Evolutionary conservation across 2,329 filamentous ascomycete genomes (phyloP), one percentile per base, ranked within the genome.

Genomic region (Diaporthe sp.): DNA sequence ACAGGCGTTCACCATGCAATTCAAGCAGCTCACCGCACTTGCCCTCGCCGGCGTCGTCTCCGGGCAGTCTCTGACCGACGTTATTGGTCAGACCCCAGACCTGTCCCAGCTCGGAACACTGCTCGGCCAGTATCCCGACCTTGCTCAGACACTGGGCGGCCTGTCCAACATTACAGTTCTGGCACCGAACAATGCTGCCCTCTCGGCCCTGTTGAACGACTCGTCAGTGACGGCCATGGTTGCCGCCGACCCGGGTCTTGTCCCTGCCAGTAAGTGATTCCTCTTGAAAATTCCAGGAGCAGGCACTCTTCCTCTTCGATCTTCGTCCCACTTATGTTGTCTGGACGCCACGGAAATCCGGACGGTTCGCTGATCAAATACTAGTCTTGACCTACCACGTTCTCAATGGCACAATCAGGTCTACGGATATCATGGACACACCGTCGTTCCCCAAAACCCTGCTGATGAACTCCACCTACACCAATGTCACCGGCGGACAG

Each of bases 401-500:
- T 28, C 80, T 92, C 10, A 87, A 89, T 73, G 90, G 89, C 50
- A 86, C 85, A 1, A 86, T 87, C 77, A 79, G 76, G 54, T 77
- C 80, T 12, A 77, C 79, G 3, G 77, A 79, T 73, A 78, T 84
- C 57, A 75, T 73, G 28, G 76, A 79, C 35, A 80, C 80, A 45
- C 76, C 83, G 0, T 74, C 79, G 4, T 84, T 86, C 57, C 77
- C 86, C 38, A 81, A 81, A 5, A 86, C 85, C 0, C 71, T 88
- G 10, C 82, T 93, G 71, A 87, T 82, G 25, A 86, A 90, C 76
- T 68, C 83, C 30, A 82, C 84, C 0, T 92, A 88, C 79, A 84
- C 87, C 77, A 91, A 91, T 73, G 86, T 93, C 15, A 90, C 89
- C 4, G 89, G 87, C 45, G 90, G 90, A 2, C 91, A 93, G 80